These are phyloP conservation scores for Poronia punctata DNA, from an alignment of 495 filamentous ascomycete species.

Conservation along the genomic window DNA sequence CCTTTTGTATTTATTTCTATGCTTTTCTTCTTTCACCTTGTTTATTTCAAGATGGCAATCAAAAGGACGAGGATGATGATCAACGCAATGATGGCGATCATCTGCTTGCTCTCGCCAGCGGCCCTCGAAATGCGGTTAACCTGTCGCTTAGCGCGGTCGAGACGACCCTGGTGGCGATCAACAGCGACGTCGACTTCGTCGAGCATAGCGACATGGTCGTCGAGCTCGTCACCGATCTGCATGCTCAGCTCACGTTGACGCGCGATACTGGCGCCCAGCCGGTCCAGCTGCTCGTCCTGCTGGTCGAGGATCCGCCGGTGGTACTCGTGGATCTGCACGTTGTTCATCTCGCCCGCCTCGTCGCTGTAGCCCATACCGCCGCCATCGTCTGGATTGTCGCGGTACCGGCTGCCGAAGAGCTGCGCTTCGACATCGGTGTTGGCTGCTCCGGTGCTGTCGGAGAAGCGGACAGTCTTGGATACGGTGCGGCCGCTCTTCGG, in stretches of 20 bases:
- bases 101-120: slow-evolving; percentile 72
- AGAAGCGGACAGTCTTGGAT: slow-evolving; percentile 86
- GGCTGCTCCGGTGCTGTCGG: slow-evolving; percentile 46
- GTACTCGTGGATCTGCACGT: slow-evolving; percentile 81
- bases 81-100: slow-evolving; percentile 67
- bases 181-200: slow-evolving; percentile 81
- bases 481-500: slow-evolving; percentile 19
- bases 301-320: slow-evolving; percentile 72
- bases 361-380: slow-evolving; percentile 54
- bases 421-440: slow-evolving; percentile 43
- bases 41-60: slow-evolving; percentile 70
- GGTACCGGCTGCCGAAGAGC: slow-evolving; percentile 59
- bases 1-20: too few species aligned
- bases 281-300: slow-evolving; percentile 90
- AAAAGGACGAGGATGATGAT: slow-evolving; percentile 72
- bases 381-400: slow-evolving; percentile 38
- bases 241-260: slow-evolving; percentile 89
- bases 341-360: slow-evolving; percentile 44
- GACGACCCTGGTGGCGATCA: slow-evolving; percentile 68
- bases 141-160: slow-evolving; percentile 66
- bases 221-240: slow-evolving; percentile 93
- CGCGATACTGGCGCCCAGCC: slow-evolving; percentile 76
- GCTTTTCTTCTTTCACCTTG: too few species aligned
- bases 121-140: slow-evolving; percentile 62
- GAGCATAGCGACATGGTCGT: slow-evolving; percentile 78